Evolutionary conservation across 306 rosid species (phyloP), one percentile per base, ranked within the genome.

Genomic region (Myrica gale): DNA sequence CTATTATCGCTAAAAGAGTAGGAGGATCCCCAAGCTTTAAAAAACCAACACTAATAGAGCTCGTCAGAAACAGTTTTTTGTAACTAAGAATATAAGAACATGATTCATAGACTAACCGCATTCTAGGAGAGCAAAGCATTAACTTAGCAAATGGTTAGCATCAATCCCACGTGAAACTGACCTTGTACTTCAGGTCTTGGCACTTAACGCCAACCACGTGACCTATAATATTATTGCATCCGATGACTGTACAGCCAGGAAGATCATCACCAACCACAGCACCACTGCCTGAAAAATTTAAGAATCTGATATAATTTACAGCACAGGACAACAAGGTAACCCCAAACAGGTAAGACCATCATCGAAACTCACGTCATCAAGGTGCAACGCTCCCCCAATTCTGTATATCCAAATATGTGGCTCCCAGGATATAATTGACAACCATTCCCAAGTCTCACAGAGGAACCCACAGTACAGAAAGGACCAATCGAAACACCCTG

Each of bases 401-500:
- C 87, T 1, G 97, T 88, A 73, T 76, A 85, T 50, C 99, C 99
- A 72, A 83, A 89, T 76, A 92, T 63, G 80, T 95, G 99, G 92
- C 97, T 88, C 69, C 96, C 97, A 0, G 96, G 89, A 82, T 87
- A 69, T 32, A 95, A 84, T 75, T 75, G 83, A 77, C 99, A 95
- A 68, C 91, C 92, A 81, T 78, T 88, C 74, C 96, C 96, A 17
- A 95, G 82, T 82, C 87, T 92, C 13, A 89, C 87, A 1, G 84
- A 87, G 74, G 96, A 81, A 65, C 99, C 91, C 78, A 95, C 85
- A 45, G 99, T 82, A 81, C 98, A 95, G 82, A 95, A 95, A 42
- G 99, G 97, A 53, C 99, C 99, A 80, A 95, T 79, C 13, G 95
- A 90, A 78, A 91, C 92, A 76, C 90, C 97, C 97, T 91, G 84